These are phyloP conservation scores for Populus alba DNA, from an alignment of 345 rosid genomes.

Conservation along the genomic window DNA sequence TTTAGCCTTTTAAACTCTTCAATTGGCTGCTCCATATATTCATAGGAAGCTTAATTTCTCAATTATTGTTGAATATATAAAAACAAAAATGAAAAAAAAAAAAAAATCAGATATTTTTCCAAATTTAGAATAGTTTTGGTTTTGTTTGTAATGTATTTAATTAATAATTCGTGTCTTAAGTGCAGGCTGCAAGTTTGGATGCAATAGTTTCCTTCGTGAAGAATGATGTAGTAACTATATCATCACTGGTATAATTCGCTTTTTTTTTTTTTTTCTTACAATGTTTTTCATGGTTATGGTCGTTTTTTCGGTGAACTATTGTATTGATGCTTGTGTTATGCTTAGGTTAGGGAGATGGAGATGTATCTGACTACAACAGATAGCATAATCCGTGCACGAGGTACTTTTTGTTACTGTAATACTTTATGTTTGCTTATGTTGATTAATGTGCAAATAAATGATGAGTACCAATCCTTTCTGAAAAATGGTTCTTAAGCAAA, in stretches of 20 bases:
- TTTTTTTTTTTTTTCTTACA: background rate
- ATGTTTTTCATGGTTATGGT: background rate
- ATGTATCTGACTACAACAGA: slow-evolving; percentile 80
- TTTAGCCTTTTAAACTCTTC: background rate
- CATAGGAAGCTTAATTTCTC: background rate
- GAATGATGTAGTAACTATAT: slow-evolving; percentile 47
- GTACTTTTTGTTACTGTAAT: slow-evolving; percentile 26
- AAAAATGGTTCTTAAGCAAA: background rate
- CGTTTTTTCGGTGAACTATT: background rate
- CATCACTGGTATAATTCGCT: slow-evolving; percentile 46
- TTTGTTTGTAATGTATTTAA: background rate
- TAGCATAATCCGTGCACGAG: slow-evolving; percentile 64
- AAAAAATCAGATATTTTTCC: background rate
- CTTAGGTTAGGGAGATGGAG: slow-evolving; percentile 78
- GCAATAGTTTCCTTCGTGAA: slow-evolving; percentile 60
- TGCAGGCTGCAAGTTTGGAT: slow-evolving; percentile 65
- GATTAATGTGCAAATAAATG: background rate
- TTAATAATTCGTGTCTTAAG: background rate
- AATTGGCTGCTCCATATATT: background rate
- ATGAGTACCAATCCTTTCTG: background rate
- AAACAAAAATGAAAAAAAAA: too few species aligned
- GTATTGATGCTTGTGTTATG: background rate
- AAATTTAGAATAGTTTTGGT: background rate
- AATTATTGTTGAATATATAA: background rate
- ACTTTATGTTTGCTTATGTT: background rate